A percentile compares a stretch with the other conserved stretches of the same genome.
phyloP scores from a whole-genome alignment of 495 filamentous ascomycete species.

The Cryomyces minteri region DNA sequence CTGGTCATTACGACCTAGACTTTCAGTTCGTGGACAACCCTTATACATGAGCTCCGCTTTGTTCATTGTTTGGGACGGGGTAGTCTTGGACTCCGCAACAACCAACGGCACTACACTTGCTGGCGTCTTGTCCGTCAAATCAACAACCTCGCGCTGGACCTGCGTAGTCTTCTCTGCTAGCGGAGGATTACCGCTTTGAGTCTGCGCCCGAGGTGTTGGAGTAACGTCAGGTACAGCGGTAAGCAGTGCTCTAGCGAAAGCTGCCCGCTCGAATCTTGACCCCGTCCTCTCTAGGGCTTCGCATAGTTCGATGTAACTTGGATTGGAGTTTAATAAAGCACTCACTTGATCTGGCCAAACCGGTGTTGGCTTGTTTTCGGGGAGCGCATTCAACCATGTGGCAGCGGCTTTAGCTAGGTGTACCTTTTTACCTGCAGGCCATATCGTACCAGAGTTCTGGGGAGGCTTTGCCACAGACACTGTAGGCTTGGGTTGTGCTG shows the following conservation, averaged over 20 bases:
- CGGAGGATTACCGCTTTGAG: no score
- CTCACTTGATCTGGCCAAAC: slow-evolving; percentile 16
- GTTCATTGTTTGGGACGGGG: no score
- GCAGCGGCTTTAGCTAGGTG: slow-evolving; percentile 14
- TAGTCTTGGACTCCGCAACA: no score
- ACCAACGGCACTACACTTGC: no score
- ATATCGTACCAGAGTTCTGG: slow-evolving; percentile 11
- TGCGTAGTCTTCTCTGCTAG: no score
- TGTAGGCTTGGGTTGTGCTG: neutral
- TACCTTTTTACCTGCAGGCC: slow-evolving; percentile 20
- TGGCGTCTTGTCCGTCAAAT: no score
- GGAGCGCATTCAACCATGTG: slow-evolving; percentile 11
- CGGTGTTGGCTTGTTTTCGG: slow-evolving; percentile 11
- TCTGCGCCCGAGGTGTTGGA: neutral
- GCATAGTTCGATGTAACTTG: slow-evolving; percentile 31
- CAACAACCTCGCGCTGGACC: no score
- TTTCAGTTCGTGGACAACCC: no score
- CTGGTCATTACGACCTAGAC: no score
- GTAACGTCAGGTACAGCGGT: slow-evolving; percentile 24
- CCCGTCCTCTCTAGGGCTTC: slow-evolving; percentile 26
- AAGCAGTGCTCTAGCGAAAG: slow-evolving; percentile 27
- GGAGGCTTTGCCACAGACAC: neutral
- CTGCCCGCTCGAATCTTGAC: slow-evolving; percentile 24
- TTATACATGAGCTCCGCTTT: no score
- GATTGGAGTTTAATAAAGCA: slow-evolving; percentile 26